These are phyloP conservation scores for Leavenworthia alabamica DNA, from an alignment of 345 rosid genomes.

Conservation along the genomic window DNA sequence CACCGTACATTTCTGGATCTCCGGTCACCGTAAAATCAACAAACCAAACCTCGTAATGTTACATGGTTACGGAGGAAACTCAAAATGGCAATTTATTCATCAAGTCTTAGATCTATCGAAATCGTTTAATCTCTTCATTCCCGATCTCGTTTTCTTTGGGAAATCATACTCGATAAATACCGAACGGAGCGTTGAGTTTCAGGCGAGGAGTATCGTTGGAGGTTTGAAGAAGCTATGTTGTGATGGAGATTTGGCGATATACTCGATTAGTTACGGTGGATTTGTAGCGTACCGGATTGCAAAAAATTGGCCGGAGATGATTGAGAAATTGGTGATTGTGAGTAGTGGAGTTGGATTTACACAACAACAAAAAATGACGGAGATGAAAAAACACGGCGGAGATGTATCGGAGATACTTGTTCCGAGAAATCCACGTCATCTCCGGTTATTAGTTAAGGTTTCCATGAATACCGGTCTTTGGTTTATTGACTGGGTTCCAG, in stretches of 20 bases:
- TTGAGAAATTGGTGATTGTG: constrained; percentile 59
- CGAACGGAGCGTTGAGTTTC: constrained; percentile 46
- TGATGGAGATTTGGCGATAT: constrained; percentile 28
- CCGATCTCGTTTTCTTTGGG: constrained; percentile 72
- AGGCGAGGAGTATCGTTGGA: constrained; percentile 49
- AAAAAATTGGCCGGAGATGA: constrained; percentile 38
- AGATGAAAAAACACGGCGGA: constrained; percentile 39
- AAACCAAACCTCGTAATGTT: constrained; percentile 47
- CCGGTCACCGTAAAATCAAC: constrained; percentile 38
- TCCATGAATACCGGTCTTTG: constrained; percentile 33
- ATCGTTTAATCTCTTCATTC: constrained; percentile 49
- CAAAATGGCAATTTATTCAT: constrained; percentile 57
- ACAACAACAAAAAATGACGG: constrained; percentile 40
- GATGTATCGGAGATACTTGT: constrained; percentile 45
- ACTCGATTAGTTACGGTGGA: constrained; percentile 74
- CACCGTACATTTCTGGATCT: constrained; percentile 57
- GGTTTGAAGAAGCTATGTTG: constrained; percentile 54
- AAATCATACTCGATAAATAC: constrained; percentile 34
- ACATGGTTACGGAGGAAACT: constrained; percentile 72
- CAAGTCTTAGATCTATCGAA: constrained; percentile 46
- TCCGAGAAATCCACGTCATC: constrained; percentile 44
- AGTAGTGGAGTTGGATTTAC: constrained; percentile 52
- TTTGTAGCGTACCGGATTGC: constrained; percentile 68
- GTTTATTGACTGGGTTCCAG: constrained; percentile 46
- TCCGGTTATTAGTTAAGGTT: constrained; percentile 39